Base-by-base conservation (phyloP, 2,329 filamentous ascomycete species). In the Westerdykella ornata region DNA sequence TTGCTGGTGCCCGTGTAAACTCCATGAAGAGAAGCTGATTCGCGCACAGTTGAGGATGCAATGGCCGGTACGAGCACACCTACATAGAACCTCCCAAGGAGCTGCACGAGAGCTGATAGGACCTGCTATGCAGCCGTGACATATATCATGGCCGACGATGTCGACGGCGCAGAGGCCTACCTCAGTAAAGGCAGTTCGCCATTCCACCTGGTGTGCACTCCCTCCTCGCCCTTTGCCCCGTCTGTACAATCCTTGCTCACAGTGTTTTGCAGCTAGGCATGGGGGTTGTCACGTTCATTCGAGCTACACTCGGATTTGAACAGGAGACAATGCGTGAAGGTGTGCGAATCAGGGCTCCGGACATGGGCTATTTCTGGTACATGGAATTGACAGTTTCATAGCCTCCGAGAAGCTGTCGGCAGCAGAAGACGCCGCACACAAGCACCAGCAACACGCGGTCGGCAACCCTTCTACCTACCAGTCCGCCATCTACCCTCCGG, bases 231-330 rank as follows among this genome's bases (percentile, higher is more conserved):
- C n/a, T 37, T 45, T 36, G 29, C 32, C 5, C 20, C 22, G 31
- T 22, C 12, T n/a, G 34, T 35, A 15, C 11, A 15, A 4, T 29
- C 9, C 26, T 28, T 19, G 45, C 60, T 63, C 38, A 64, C 45
- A 41, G n/a, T n/a, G n/a, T 33, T 28, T 18, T 39, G 33, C 72
- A 84, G 70, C 75, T 97, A 26, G 89, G 88, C 20, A 74, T 82
- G 51, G 84, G 87, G 39, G 81, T 95, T 26, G 81, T 88, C 15
- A 80, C 80, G 34, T 97, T 97, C 62, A 82, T 97, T 66, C 77
- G 82, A 53, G 88, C 89, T 14, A 83, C 92, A 2, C 71, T 97
- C 1, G 89, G 89, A 2, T 92, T 95, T 56, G 92, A 97, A 67
- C 89, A 94, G 65, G 82, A 92, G 3, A 76, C 94, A 51, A 92